These are phyloP conservation scores for Citrus cavaleriei DNA, from an alignment of 345 rosid genomes.

Conservation along the genomic window DNA sequence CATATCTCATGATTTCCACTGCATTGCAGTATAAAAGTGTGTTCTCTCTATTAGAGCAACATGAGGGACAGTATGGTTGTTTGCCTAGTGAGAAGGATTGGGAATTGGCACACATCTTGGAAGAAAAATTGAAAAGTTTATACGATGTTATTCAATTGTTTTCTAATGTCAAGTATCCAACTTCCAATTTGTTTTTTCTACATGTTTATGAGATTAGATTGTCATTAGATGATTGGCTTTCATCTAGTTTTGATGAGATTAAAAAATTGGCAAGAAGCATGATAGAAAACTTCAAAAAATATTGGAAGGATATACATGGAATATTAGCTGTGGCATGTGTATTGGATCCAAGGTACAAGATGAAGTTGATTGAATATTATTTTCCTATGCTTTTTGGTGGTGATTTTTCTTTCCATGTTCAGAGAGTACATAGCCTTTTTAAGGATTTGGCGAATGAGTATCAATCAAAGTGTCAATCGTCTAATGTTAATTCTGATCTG, in stretches of 20 bases:
- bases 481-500: too few species aligned
- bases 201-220: not conserved
- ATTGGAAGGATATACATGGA: not conserved
- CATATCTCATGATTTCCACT: not conserved
- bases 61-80: not conserved
- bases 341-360: not conserved
- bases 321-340: not conserved
- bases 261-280: not conserved
- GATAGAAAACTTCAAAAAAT: not conserved
- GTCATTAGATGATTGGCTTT: not conserved
- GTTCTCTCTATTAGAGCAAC: not conserved
- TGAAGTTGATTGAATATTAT: not conserved
- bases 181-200: not conserved
- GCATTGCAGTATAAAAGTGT: not conserved
- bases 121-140: not conserved
- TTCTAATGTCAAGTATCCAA: slow-evolving; percentile 1
- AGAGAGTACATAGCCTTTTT: too few species aligned
- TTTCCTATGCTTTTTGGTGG: too few species aligned
- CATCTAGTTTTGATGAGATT: not conserved
- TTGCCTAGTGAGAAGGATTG: slow-evolving; percentile 3
- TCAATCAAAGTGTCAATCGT: too few species aligned
- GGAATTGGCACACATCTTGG: not conserved
- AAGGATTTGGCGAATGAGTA: too few species aligned
- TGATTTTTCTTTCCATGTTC: too few species aligned
- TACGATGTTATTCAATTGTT: not conserved